Evolutionary conservation across 345 rosid species (phyloP), one percentile per base, ranked within the genome.

Genomic region (Dipteronia dyeriana): DNA sequence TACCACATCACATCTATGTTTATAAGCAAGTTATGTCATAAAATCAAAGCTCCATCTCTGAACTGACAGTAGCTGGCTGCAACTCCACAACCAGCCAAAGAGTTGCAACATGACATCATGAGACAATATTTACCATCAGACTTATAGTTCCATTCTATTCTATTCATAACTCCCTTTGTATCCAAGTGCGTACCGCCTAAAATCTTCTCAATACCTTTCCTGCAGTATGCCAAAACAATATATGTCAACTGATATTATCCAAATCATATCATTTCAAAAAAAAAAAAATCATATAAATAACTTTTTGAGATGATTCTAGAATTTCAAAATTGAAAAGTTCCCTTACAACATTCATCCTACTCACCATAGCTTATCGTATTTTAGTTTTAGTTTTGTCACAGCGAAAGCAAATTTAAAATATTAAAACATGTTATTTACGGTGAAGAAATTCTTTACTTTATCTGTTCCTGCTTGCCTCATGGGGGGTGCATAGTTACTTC

Each of bases 401-500:
- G 16, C 2, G 3, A 62, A 19, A 47, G 9, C 19, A 63, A 47
- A 49, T 11, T 29, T 3, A 25, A 5, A 74, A 49, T 19, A 12
- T 25, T 3, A 3, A 6, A 34, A 34, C 38, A 34, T 34, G 38
- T 34, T 34, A 34, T 34, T 34, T 34, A 34, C 38, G 4, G 38
- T 0, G 6, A 34, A 34, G 38, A 73, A 70, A 20, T 26, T 49
- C 7, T 76, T 75, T 87, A 91, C 92, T 76, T 83, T 84, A 68
- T 85, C 79, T 62, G 76, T n/a, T 19, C 85, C 83, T 0, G 85
- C 68, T 75, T 82, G 90, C 68, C 86, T 90, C 65, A 43, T 67
- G 31, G 91, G 81, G 31, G 91, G 81, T 62, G 65, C 71, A 69
- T 79, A 69, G 82, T 72, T 78, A 85, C 83, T 70, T 66, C 87